Evolutionary conservation across 768 basidiomycete species (phyloP).

Genomic region (Chalciporus chontae): DNA sequence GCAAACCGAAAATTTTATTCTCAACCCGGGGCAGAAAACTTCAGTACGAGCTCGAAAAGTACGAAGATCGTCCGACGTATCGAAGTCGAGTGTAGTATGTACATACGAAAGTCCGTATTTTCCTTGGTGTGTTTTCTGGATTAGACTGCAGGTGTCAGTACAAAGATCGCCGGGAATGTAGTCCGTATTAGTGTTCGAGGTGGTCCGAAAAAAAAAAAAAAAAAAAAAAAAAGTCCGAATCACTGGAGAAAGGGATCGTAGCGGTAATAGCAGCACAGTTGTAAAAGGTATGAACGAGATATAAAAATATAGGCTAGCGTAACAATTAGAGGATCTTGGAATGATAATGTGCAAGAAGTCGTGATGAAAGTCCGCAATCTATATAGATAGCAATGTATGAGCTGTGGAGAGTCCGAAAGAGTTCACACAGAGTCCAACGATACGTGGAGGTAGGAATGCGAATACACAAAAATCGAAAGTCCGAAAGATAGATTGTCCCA

Average conservation of each 20-base stretch:
- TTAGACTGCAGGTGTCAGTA: constrained; percentile 8
- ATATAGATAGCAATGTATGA: constrained; percentile 24
- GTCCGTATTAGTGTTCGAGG: constrained; percentile 13
- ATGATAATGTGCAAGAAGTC: constrained; percentile 10
- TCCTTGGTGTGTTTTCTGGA: constrained; percentile 63
- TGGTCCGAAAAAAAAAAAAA: constrained; percentile 9
- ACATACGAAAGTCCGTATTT: constrained; percentile 87
- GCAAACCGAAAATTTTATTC: no score
- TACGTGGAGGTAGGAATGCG: constrained; percentile 18
- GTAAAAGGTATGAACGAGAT: constrained; percentile 16
- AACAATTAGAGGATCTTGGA: constrained; percentile 23
- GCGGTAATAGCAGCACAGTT: constrained; percentile 5
- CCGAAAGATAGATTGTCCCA: constrained; percentile 4
- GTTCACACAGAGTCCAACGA: constrained; percentile 13
- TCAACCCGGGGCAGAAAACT: no score
- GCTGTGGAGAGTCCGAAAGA: constrained; percentile 10
- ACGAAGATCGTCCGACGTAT: constrained; percentile 6
- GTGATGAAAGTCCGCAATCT: constrained; percentile 22
- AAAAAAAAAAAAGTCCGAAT: not conserved
- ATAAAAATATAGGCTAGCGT: constrained; percentile 28
- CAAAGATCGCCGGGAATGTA: not conserved
- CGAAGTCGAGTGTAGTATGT: constrained; percentile 28
- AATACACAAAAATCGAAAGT: constrained; percentile 9
- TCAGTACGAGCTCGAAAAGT: not conserved
- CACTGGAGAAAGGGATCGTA: not conserved